These are phyloP conservation scores for Discostella stelligeroides DNA, from an alignment of 108 stramenopile species.

Conservation along the genomic window DNA sequence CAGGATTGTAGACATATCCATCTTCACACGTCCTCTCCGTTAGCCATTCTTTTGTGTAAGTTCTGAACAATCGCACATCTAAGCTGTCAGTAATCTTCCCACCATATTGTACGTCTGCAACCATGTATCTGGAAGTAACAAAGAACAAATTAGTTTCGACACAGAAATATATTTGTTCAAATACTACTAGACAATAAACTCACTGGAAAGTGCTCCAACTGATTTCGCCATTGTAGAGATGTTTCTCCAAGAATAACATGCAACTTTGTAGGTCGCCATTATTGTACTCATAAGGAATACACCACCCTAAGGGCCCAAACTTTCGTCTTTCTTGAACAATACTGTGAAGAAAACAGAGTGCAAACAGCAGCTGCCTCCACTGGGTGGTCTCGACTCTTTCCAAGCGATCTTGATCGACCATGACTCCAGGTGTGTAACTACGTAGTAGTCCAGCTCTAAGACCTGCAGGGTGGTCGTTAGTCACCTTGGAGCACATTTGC, in stretches of 20 bases:
- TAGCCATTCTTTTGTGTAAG: conserved; percentile 88
- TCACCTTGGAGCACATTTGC: conserved; percentile 94
- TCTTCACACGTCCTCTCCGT: conserved; percentile 73
- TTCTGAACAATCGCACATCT: conserved; percentile 87
- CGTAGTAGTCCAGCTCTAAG: conserved; percentile 87
- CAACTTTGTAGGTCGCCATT: conserved; percentile 90
- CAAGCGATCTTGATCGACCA: conserved; percentile 91
- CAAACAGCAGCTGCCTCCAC: conserved; percentile 90
- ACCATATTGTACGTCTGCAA: conserved; percentile 92
- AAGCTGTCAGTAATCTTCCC: conserved; percentile 93
- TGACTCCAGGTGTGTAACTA: conserved; percentile 83
- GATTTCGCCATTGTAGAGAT: conserved; percentile 89
- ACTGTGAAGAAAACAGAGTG: conserved; percentile 89
- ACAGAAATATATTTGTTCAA: too few species aligned
- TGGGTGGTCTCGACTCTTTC: conserved; percentile 88
- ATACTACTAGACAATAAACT: not conserved
- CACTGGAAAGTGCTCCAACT: conserved; percentile 88
- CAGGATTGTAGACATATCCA: conserved; percentile 78
- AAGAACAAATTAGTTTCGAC: not conserved
- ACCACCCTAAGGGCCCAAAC: conserved; percentile 93
- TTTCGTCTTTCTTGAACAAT: conserved; percentile 93
- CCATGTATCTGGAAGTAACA: conserved; percentile 69
- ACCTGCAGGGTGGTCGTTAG: conserved; percentile 91
- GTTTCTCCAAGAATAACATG: conserved; percentile 91
- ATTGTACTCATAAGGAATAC: conserved; percentile 93